Base-by-base conservation (phyloP, 2,329 filamentous ascomycete species). In the Colletotrichum cuscutae region DNA sequence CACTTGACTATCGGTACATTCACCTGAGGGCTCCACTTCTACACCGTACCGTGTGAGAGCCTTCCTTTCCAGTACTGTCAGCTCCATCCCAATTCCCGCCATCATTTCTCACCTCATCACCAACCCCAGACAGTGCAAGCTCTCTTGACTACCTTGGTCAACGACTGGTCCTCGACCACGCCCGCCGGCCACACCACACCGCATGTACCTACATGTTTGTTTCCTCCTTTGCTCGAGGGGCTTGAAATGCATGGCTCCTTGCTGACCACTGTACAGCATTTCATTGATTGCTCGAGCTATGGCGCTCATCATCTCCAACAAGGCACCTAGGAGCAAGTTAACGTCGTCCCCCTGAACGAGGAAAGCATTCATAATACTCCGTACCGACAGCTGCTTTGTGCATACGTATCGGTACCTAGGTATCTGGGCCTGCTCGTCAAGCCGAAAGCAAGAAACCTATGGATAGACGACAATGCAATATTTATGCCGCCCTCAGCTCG, bases 1-100 rank as follows among this genome's bases (percentile, higher is more conserved):
- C 53, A 12, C 6, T 22, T 22, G 22, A 4, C 12, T 22, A 19
- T 59, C 42, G 9, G 8, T 58, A 13, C 46, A 28, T 64, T 32
- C 11, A 26, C 30, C 42, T 53, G 28, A 35, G 6, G n/a, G 35
- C 32, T 56, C 70, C 70, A 69, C 70, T 72, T 56, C 12, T 42
- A 32, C 60, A 72, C 71, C 71, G 71, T 72, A 72, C 66, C 26
- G 71, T 72, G 37, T 35, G 54, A 70, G 60, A 5, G 15, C 11
- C 32, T 35, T 35, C 22, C 24, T 12, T 11, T 12, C 11, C 24
- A 15, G 22, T 54, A 15, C 13, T 15, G 52, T n/a, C 11, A 13
- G 11, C 52, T 26, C 22, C 52, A 24, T n/a, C 24, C 13, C 22
- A 13, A 13, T 13, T 6, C 52, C 5, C n/a, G 13, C 52, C 6